Evolutionary conservation across 805 yeast species (phyloP), one percentile per base, ranked within the genome.

Genomic region (Diddensiella santjacobensis): DNA sequence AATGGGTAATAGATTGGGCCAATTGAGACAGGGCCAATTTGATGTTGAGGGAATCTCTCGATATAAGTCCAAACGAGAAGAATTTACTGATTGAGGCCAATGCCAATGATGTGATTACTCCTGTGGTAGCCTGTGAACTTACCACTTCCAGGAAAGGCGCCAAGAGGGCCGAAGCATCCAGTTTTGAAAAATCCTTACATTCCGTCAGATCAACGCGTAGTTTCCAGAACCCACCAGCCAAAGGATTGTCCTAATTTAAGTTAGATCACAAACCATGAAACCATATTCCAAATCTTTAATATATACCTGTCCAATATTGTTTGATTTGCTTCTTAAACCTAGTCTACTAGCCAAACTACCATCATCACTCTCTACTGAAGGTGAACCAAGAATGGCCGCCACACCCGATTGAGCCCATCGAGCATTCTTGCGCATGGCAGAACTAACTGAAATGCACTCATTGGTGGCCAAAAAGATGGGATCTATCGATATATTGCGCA

Each of bases 131-230:
- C 36, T 95, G 84, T 11, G 95, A 83, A 59, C 87, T 84, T 47
- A 93, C 80, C 18, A 89, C 83, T 48, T 88, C 71, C 43, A 93
- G 72, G 59, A 91, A 93, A 2, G 99, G 99, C 60, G 84, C 91
- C 40, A 90, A 66, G 20, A 93, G 69, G 1, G 90, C 84, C 51
- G 83, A 68, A 18, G 87, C 75, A 58, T 86, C 95, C 35, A 88
- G 74, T 1, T 75, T 75, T 19, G 73, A 66, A 26, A 88, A 65
- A 20, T 71, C 67, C 19, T 70, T 59, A 3, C 79, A 69, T 37
- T 79, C 84, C 20, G 80, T 73, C 52, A 90, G 66, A 61, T 87
- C 84, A 3, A 85, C 71, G 50, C 95, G 74, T 52, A 93, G 69
- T 61, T 85, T 93, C 22, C 90, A 74, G 58, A 91, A 87, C 1